Evolutionary conservation across 306 rosid species (phyloP), one percentile per base, ranked within the genome.

Genomic region (Parietaria judaica): DNA sequence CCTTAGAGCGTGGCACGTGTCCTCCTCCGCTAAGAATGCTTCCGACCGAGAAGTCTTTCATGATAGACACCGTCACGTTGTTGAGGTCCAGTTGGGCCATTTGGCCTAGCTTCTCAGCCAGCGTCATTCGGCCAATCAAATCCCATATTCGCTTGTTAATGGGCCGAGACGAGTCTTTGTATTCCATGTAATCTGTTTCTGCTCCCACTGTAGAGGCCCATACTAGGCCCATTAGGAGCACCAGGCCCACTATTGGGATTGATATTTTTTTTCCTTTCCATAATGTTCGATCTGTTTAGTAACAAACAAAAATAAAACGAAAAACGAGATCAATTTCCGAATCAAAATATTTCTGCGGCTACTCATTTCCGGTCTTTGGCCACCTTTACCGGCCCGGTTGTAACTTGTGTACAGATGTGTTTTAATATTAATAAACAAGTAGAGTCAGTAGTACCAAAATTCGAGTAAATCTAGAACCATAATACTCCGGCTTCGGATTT

Each of bases 11-110:
- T 0, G 75, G 75, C 9, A 39, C 69, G 35, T 68, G 66, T 8
- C 75, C 75, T 56, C 77, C 77, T 0, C 54, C 77, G 41, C 72
- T 73, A 11, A 73, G 13, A 5, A 73, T 31, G 14, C 77, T 73
- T 10, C 77, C 72, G 16, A 61, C 16, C 1, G 46, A 61, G 66
- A 12, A 47, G 15, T 71, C 53, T 54, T 38, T 64, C 70, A 65
- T 58, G 10, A 64, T 36, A 50, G 66, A 65, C 0, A 51, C 70
- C 1, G 76, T 64, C 9, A 52, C 49, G 48, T 36, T 58, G 7
- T 5, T 36, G 3, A 59, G 67, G n/a, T 72, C 67, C 12, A 72
- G 5, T 49, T 72, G 71, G 39, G 34, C 37, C 76, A 72, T 66
- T 46, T 72, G 76, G 1, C 53, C 71, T 7, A 66, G 47, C 54